Evolutionary conservation across 208 protist species (phyloP).

Genomic region (Tetramitus jugosus): DNA sequence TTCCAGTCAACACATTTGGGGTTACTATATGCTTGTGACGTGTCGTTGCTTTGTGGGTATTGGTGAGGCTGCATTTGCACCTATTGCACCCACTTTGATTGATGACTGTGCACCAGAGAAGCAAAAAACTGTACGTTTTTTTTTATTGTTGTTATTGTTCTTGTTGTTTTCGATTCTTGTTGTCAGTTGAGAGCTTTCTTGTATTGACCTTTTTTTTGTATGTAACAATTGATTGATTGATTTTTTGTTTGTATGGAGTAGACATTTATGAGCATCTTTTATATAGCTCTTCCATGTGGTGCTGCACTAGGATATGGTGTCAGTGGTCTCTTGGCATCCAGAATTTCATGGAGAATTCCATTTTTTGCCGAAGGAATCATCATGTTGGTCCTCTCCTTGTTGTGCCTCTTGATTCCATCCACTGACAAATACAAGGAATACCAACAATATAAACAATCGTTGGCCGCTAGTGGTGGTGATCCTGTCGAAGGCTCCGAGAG

Average conservation of each 20-base stretch:
- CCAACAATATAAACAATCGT: neutral
- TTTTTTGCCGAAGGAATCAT: constrained; percentile 22
- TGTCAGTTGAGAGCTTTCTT: too few relatives aligned
- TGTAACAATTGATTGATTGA: too few relatives aligned
- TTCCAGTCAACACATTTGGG: neutral
- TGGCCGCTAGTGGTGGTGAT: neutral
- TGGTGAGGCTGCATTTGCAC: constrained; percentile 25
- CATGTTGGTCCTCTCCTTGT: constrained; percentile 15
- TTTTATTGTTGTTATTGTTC: too few relatives aligned
- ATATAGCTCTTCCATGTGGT: constrained; percentile 20
- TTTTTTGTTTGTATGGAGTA: neutral
- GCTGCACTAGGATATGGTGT: constrained; percentile 23
- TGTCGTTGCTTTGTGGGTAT: constrained; percentile 19
- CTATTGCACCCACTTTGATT: constrained; percentile 22
- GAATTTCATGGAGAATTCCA: constrained; percentile 7
- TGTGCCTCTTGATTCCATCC: neutral
- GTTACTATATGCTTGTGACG: neutral
- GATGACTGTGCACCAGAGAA: constrained; percentile 24
- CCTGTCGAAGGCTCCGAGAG: neutral
- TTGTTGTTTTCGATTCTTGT: too few relatives aligned
- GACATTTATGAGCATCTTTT: constrained; percentile 22
- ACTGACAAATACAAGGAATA: neutral
- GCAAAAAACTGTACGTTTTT: constrained; percentile 18
- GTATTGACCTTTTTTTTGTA: too few relatives aligned
- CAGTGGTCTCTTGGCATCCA: neutral